Percentiles rank a stretch among this genome's conserved stretches.
phyloP scores from a whole-genome alignment of 148 eudicot genomes.

The Hydrangea macrophylla region DNA sequence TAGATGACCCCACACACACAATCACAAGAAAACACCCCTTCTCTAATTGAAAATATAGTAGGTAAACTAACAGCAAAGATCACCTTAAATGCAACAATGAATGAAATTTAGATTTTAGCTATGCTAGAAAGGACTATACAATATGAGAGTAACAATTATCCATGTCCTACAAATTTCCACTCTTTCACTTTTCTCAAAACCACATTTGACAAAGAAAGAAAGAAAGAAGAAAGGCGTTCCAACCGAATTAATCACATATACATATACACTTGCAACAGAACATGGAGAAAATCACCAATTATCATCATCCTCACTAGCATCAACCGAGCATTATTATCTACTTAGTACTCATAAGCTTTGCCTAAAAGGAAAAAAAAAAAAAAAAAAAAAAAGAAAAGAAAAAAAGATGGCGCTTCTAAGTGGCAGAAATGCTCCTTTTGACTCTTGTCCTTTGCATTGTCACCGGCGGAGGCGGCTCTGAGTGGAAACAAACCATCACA shows the following conservation, averaged over 20 bases:
- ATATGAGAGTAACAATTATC: not conserved
- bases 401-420: too few relatives aligned
- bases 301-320: conserved; percentile 10
- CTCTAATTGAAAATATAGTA: too few relatives aligned
- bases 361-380: too few relatives aligned
- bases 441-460: conserved; percentile 50
- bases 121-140: not conserved
- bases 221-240: not conserved
- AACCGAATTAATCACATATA: conserved; percentile 13
- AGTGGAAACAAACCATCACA: conserved; percentile 77
- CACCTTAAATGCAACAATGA: too few relatives aligned
- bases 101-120: too few relatives aligned
- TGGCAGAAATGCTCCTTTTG: conserved; percentile 69
- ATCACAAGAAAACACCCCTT: too few relatives aligned
- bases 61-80: too few relatives aligned
- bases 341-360: not conserved
- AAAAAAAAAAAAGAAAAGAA: too few relatives aligned
- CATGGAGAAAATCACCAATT: conserved; percentile 11
- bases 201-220: not conserved
- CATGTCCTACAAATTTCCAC: too few relatives aligned
- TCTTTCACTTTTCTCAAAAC: too few relatives aligned
- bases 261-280: too few relatives aligned
- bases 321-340: conserved; percentile 1
- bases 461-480: conserved; percentile 55
- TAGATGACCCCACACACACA: too few relatives aligned